phyloP scores from a whole-genome alignment of 1,284 basidiomycete species.

The Fomitopsis palustris region DNA sequence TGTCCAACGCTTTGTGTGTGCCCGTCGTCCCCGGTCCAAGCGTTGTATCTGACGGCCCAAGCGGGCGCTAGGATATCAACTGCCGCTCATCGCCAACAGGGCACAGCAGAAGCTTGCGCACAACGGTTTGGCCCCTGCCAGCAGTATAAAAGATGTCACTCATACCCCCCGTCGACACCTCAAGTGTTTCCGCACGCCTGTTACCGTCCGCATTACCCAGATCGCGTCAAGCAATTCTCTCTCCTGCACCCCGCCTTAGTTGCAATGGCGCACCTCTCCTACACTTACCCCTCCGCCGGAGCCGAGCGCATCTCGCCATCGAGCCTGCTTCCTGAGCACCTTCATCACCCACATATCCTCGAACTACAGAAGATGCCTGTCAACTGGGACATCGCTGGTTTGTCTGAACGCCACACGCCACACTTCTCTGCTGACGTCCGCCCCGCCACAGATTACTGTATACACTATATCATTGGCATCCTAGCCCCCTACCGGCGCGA shows the following conservation, averaged over 20 bases:
- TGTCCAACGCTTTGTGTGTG: background rate
- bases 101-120: background rate
- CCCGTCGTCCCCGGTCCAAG: background rate
- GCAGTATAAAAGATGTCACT: background rate
- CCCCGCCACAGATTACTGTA: slow-evolving; percentile 46
- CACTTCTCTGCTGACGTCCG: background rate
- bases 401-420: background rate
- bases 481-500: slow-evolving; percentile 37
- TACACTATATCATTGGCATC: slow-evolving; percentile 54
- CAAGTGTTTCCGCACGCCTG: background rate
- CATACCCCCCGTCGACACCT: background rate
- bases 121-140: background rate
- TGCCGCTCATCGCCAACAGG: background rate
- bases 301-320: background rate
- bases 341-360: background rate
- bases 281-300: background rate
- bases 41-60: background rate
- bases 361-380: background rate
- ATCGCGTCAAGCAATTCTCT: background rate
- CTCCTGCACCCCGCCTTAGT: background rate
- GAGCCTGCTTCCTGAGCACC: background rate
- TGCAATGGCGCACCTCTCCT: background rate
- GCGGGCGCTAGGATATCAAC: background rate
- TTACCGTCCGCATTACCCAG: background rate
- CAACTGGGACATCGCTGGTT: slow-evolving; percentile 4